phyloP scores from a whole-genome alignment of 2,329 filamentous ascomycete species.

The Epichloe sp. region DNA sequence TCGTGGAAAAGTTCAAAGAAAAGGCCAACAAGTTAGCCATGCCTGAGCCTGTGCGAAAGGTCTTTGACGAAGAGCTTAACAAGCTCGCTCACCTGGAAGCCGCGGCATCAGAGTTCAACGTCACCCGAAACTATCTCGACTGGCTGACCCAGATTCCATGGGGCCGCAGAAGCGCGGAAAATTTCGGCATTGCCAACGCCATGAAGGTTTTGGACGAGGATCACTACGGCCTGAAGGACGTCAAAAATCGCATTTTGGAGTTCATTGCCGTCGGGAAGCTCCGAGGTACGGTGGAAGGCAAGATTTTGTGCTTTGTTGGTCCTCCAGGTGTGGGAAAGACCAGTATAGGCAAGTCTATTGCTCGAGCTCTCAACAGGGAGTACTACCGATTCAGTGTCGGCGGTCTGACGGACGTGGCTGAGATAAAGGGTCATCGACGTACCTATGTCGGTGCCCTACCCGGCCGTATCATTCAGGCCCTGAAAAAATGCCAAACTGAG shows the following conservation, averaged over 20 bases:
- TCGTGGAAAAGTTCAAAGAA: conserved; percentile 94
- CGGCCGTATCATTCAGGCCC: conserved; percentile 90
- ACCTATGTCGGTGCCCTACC: conserved; percentile 95
- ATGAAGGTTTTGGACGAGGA: conserved; percentile 88
- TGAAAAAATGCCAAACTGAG: conserved; percentile 98
- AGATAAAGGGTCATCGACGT: conserved; percentile 94
- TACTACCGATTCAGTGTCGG: conserved; percentile 99
- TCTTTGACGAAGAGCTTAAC: conserved; percentile 96
- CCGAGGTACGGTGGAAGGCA: conserved; percentile 91
- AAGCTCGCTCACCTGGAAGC: conserved; percentile 93
- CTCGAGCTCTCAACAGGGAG: conserved; percentile 81
- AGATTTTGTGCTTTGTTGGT: conserved; percentile 95
- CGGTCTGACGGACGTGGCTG: conserved; percentile 90
- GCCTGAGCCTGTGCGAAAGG: conserved; percentile 92
- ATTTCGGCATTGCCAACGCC: conserved; percentile 88
- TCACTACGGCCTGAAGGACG: conserved; percentile 91
- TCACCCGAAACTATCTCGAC: conserved; percentile 94
- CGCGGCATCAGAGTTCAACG: conserved; percentile 94
- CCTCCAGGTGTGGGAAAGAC: conserved; percentile 97
- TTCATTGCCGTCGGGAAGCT: conserved; percentile 98
- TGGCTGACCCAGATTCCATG: conserved; percentile 98
- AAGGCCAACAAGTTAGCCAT: conserved; percentile 89
- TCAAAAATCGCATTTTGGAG: conserved; percentile 95
- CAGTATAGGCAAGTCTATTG: conserved; percentile 96
- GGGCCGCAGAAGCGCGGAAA: conserved; percentile 90